These are phyloP conservation scores for Globisporangium canariense DNA, from an alignment of 352 stramenopile genomes.

Conservation along the genomic window DNA sequence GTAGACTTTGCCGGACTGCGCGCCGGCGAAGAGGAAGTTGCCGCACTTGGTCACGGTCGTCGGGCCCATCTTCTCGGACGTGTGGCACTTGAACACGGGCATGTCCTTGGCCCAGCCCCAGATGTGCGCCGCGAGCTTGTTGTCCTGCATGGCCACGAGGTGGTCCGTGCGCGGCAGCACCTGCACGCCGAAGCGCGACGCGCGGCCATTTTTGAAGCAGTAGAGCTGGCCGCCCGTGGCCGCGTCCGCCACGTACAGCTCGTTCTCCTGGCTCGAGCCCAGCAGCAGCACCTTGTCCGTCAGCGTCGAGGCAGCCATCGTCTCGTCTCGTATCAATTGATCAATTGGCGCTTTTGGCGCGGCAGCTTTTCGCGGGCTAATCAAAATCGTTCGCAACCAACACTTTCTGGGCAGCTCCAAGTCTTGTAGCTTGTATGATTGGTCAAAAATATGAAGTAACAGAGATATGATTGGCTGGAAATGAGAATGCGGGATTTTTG, in stretches of 20 bases:
- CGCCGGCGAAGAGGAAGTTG: constrained; percentile 73
- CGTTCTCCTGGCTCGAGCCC: constrained; percentile 63
- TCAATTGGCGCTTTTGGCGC: not conserved
- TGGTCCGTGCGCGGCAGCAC: constrained; percentile 63
- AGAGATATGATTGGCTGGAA: constrained; percentile 26
- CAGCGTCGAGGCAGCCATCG: constrained; percentile 43
- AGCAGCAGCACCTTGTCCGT: constrained; percentile 62
- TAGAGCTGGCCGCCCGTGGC: constrained; percentile 61
- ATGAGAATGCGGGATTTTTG: not conserved
- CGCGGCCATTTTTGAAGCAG: constrained; percentile 70
- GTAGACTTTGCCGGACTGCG: constrained; percentile 80
- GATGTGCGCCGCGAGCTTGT: constrained; percentile 64
- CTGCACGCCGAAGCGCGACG: constrained; percentile 45
- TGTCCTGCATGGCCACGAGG: constrained; percentile 60
- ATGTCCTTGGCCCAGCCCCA: constrained; percentile 69
- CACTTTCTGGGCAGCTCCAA: constrained; percentile 8
- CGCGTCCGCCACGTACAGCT: constrained; percentile 60
- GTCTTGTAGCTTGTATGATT: constrained; percentile 13
- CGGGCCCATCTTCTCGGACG: constrained; percentile 71
- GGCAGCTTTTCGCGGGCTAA: not conserved
- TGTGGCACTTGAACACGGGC: constrained; percentile 68
- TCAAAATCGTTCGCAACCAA: constrained; percentile 10
- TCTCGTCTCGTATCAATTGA: not conserved
- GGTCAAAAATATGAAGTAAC: constrained; percentile 10
- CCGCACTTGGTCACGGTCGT: constrained; percentile 52